A percentile compares a stretch with the other conserved stretches of the same genome.
These are phyloP conservation scores for Kitagawia praeruptora DNA, from an alignment of 129 eudicot species.

Conservation along the genomic window DNA sequence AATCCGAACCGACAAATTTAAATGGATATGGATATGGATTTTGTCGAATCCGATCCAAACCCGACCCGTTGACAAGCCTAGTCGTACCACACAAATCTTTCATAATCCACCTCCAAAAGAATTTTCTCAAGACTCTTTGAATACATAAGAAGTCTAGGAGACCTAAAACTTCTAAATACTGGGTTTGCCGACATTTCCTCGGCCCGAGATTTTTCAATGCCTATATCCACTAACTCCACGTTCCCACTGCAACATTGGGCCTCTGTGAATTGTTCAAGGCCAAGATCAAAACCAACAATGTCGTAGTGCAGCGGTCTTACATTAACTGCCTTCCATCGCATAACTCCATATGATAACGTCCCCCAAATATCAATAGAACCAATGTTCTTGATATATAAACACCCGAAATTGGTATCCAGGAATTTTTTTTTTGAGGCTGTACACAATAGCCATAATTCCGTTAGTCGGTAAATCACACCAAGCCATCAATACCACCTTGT, in stretches of 20 bases:
- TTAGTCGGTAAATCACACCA: neutral
- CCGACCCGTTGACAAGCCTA: too few relatives aligned
- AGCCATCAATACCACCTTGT: neutral
- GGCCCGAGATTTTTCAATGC: too few relatives aligned
- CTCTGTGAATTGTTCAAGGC: neutral
- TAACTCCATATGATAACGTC: neutral
- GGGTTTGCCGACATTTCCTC: neutral
- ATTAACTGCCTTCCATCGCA: neutral
- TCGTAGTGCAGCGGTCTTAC: too few relatives aligned
- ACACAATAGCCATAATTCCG: neutral
- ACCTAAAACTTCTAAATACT: neutral
- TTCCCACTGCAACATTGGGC: neutral
- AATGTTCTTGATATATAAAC: neutral
- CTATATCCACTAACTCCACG: neutral
- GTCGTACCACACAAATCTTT: neutral
- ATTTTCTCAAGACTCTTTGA: neutral
- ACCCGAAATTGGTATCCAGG: neutral
- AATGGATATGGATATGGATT: too few relatives aligned
- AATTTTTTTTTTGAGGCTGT: neutral
- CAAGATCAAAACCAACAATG: neutral
- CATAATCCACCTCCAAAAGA: neutral
- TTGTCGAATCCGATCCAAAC: too few relatives aligned
- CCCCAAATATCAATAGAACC: neutral
- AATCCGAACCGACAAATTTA: too few relatives aligned
- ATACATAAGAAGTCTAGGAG: neutral